Base-by-base conservation (phyloP, 768 basidiomycete genomes). In the Termitomyces bulborhizus region DNA sequence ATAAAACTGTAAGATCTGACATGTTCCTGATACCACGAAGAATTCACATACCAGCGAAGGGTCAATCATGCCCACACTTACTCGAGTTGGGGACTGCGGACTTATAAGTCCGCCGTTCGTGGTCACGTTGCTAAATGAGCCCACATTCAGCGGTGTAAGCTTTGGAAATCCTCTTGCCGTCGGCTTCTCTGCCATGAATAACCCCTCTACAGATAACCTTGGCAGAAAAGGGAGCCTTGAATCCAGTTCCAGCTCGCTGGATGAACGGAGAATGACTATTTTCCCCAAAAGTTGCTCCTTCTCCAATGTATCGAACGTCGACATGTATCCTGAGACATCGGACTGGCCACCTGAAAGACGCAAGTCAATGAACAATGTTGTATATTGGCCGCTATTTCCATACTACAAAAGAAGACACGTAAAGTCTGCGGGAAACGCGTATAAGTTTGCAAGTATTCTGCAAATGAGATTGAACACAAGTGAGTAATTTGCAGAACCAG, bases 361-460 rank as follows among this genome's bases (percentile, higher is more conserved):
- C 46, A 44, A 42, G 29, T 37, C 46, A 56, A 46, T 53, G 53
- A 2, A 6, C 40, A 18, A 45, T 8, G 37, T 13, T 39, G n/a
- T 21, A 26, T 31, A n/a, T 39, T 39, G n/a, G 43, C 26, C 34
- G 8, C 3, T 27, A n/a, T 18, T 18, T 21, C 62, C 76, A 65
- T 62, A 85, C 88, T 86, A 53, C 81, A 84, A 66, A 90, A 79
- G 69, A 89, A 90, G 31, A 91, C 71, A 48, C 82, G 80, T 41
- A 86, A 70, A 7, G 87, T 90, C 65, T 90, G 88, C 9, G 88
- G 85, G 63, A 90, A 84, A 57, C 81, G 79, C 47, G 78, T 75
- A 66, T 80, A 89, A 13, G 84, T 85, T 66, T 85, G 78, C 45
- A 91, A 69, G 66, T 86, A 84, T 67, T 88, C 88, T 89, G 56